Conservation (phyloP, 2,329 filamentous ascomycete species). For the Plenodomus biglobosus region DNA sequence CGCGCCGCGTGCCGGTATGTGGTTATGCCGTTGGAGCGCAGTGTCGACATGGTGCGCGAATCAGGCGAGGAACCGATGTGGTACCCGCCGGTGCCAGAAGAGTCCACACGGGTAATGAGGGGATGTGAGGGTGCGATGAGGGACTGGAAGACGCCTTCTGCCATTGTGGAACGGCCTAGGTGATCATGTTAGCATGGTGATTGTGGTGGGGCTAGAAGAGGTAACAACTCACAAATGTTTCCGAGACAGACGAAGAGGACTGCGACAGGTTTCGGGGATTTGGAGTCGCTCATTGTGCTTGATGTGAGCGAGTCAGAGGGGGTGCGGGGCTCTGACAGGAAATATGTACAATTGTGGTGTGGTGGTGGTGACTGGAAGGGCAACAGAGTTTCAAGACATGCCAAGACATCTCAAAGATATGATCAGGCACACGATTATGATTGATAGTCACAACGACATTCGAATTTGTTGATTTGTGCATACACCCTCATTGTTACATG, state of each 20-base stretch:
- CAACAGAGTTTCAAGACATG: background rate
- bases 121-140: slow-evolving; percentile 52
- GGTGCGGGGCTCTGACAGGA: background rate
- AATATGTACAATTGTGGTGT: background rate
- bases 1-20: slow-evolving; percentile 77
- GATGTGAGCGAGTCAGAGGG: too few relatives aligned
- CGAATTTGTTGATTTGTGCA: too few relatives aligned
- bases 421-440: too few relatives aligned
- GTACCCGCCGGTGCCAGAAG: slow-evolving; percentile 87
- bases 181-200: too few relatives aligned
- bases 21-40: slow-evolving; percentile 72
- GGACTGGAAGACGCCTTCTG: slow-evolving; percentile 85
- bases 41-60: slow-evolving; percentile 77
- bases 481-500: background rate
- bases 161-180: slow-evolving; percentile 80
- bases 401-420: background rate
- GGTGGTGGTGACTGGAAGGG: background rate
- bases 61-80: slow-evolving; percentile 78
- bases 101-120: slow-evolving; percentile 72
- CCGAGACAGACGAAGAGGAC: slow-evolving; percentile 95
- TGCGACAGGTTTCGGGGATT: slow-evolving; percentile 52
- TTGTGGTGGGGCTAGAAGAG: too few relatives aligned
- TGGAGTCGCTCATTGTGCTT: slow-evolving; percentile 5
- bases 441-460: too few relatives aligned
- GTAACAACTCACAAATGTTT: slow-evolving; percentile 80